These are phyloP conservation scores for Chimonanthus salicifolius DNA, from an alignment of 164 flowering plant genomes.

Conservation along the genomic window DNA sequence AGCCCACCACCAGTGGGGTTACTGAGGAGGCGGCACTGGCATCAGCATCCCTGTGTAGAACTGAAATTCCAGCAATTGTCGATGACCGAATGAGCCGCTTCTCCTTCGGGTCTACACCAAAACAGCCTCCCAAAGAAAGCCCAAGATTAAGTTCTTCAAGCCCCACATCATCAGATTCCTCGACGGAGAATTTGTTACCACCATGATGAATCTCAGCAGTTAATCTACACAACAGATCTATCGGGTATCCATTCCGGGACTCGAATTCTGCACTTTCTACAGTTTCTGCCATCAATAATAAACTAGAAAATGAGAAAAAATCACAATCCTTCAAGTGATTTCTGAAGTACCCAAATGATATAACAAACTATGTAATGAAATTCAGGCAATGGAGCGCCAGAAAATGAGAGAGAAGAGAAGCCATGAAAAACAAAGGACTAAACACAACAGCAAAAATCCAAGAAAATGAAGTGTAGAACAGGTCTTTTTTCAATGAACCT, in stretches of 20 bases:
- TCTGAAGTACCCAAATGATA: not conserved
- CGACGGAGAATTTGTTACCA: constrained; percentile 10
- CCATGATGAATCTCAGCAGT: constrained; percentile 41
- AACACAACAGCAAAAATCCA: not conserved
- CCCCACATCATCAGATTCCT: constrained; percentile 33
- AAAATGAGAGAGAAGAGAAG: not conserved
- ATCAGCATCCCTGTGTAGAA: constrained; percentile 34
- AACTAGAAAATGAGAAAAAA: not conserved
- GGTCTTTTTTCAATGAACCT: not conserved
- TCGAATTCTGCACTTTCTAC: not conserved
- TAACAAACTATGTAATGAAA: not conserved
- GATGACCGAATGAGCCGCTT: constrained; percentile 51
- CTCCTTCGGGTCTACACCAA: constrained; percentile 61
- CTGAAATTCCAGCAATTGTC: constrained; percentile 48
- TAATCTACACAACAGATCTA: constrained; percentile 56
- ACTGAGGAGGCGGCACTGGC: not conserved
- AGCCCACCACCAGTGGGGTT: constrained; percentile 10
- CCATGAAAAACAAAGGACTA: not conserved
- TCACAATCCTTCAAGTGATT: not conserved
- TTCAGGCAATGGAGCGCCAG: not conserved
- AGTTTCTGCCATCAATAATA: not conserved
- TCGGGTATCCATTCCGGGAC: constrained; percentile 16
- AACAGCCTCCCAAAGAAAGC: constrained; percentile 77
- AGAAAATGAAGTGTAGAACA: no score
- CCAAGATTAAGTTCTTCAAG: constrained; percentile 66